Evolutionary conservation across 805 yeast genomes (phyloP).

Genomic region (Metschnikowia similis): DNA sequence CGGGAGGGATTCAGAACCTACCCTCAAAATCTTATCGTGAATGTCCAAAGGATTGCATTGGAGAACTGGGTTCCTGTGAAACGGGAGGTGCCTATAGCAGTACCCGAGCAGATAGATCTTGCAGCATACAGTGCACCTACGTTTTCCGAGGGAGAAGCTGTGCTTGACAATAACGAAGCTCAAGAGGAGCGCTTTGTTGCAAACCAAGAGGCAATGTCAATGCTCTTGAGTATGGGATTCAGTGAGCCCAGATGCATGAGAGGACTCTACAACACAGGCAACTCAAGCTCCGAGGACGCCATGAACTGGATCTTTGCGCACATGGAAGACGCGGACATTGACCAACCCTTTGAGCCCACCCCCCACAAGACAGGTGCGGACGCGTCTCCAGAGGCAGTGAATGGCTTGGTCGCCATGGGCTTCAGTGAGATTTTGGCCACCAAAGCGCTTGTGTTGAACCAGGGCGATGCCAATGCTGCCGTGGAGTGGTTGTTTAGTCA

Average conservation of each 20-base stretch:
- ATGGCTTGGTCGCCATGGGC: constrained; percentile 69
- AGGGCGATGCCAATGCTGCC: constrained; percentile 65
- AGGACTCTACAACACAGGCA: constrained; percentile 73
- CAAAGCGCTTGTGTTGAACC: constrained; percentile 63
- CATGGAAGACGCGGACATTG: constrained; percentile 79
- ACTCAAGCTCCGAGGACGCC: constrained; percentile 61
- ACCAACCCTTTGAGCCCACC: constrained; percentile 48
- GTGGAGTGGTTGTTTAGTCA: constrained; percentile 88
- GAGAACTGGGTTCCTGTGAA: constrained; percentile 90
- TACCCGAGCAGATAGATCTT: constrained; percentile 45
- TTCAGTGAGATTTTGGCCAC: constrained; percentile 59
- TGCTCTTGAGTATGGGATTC: constrained; percentile 83
- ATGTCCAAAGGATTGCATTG: constrained; percentile 75
- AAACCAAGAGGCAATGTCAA: constrained; percentile 48
- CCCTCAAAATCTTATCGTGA: constrained; percentile 69
- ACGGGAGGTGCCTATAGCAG: constrained; percentile 65
- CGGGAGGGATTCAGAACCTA: constrained; percentile 50
- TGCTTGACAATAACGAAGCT: constrained; percentile 19
- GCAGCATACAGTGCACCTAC: constrained; percentile 39
- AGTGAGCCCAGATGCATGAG: constrained; percentile 58
- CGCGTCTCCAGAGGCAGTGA: constrained; percentile 37
- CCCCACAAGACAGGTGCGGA: constrained; percentile 8
- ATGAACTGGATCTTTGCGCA: constrained; percentile 89
- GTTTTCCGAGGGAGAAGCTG: constrained; percentile 26
- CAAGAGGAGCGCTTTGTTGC: constrained; percentile 41